Conservation (phyloP, 805 yeast genomes). For the Priceomyces haplophilus region DNA sequence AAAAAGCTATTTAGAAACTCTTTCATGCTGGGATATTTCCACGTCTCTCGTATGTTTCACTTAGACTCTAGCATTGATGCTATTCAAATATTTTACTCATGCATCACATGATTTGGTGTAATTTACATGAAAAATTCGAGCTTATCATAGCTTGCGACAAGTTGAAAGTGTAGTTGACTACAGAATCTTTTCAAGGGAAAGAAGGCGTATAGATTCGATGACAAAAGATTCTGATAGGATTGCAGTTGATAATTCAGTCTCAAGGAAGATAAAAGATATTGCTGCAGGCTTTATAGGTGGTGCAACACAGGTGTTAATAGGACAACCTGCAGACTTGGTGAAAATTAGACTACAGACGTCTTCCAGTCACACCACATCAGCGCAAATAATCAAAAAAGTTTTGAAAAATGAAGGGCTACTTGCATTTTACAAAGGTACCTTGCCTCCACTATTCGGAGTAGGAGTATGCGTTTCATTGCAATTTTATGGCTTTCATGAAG, state of each 20-base stretch:
- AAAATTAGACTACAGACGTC: conserved; percentile 43
- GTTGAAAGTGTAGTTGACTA: no score
- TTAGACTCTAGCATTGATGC: no score
- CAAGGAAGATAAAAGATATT: conserved; percentile 39
- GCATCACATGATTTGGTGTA: conserved; percentile 5
- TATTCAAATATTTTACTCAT: not conserved
- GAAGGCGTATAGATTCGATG: not conserved
- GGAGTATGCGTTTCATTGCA: conserved; percentile 67
- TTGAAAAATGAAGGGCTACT: conserved; percentile 38
- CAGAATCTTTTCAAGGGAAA: not conserved
- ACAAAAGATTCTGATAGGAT: conserved; percentile 5
- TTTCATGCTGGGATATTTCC: no score
- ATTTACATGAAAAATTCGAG: not conserved
- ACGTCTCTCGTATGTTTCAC: no score
- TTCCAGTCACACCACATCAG: conserved; percentile 25
- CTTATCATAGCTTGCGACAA: not conserved
- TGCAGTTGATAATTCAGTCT: conserved; percentile 31
- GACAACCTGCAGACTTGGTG: conserved; percentile 46
- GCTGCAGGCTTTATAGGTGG: conserved; percentile 47
- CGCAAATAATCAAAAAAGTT: conserved; percentile 33
- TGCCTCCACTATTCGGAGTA: conserved; percentile 44
- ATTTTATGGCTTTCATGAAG: conserved; percentile 69
- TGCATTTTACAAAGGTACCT: conserved; percentile 45
- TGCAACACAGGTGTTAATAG: conserved; percentile 45
- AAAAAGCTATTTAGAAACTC: no score